Evolutionary conservation across 805 yeast species (phyloP).

Genomic region (Wickerhamiella lipophila): DNA sequence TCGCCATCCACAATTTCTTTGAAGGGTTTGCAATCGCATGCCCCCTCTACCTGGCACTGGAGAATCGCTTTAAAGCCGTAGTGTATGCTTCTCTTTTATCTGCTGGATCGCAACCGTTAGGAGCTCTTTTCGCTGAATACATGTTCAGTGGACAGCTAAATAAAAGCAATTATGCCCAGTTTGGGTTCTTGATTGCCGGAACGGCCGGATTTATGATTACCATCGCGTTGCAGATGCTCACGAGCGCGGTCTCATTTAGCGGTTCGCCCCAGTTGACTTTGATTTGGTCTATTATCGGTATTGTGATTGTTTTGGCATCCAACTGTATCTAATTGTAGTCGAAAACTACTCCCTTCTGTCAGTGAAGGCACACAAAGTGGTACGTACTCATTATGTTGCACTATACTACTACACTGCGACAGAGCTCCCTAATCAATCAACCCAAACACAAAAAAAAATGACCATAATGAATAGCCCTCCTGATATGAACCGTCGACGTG

Average conservation of each 20-base stretch:
- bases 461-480: background rate
- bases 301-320: conserved; percentile 23
- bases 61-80: conserved; percentile 49
- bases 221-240: conserved; percentile 77
- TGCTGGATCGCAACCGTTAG: conserved; percentile 77
- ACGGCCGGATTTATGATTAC: conserved; percentile 77
- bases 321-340: conserved; percentile 15
- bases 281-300: conserved; percentile 49
- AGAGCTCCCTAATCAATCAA: too few species aligned
- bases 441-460: background rate
- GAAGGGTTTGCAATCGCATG: conserved; percentile 92
- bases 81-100: conserved; percentile 57
- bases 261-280: conserved; percentile 51
- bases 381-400: too few species aligned
- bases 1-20: conserved; percentile 78
- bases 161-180: conserved; percentile 30
- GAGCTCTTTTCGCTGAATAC: conserved; percentile 61
- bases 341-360: too few species aligned
- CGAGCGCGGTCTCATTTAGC: conserved; percentile 68
- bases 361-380: too few species aligned
- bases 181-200: conserved; percentile 53
- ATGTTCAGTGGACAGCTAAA: conserved; percentile 32
- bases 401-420: too few species aligned
- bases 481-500: background rate
- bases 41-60: conserved; percentile 71